phyloP scores from a whole-genome alignment of 1,284 basidiomycete species.

The Ceratobasidium sp. region DNA sequence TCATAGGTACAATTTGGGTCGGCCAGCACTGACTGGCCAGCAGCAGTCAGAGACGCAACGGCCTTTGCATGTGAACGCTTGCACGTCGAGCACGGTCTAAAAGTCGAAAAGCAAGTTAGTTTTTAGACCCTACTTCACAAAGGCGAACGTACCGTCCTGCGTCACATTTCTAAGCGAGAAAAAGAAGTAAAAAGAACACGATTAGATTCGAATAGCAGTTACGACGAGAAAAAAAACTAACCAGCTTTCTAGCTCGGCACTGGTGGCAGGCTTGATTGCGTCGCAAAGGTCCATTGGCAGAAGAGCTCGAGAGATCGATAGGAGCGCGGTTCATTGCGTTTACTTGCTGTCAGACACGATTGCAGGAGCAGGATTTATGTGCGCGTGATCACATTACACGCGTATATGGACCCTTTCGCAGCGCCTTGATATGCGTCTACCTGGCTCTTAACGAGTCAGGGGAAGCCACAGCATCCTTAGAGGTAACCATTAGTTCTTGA shows the following conservation, averaged over 20 bases:
- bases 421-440: not conserved
- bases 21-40: constrained; percentile 34
- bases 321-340: constrained; percentile 19
- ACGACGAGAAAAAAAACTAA: constrained; percentile 3
- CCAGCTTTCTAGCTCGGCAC: constrained; percentile 41
- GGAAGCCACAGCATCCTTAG: not conserved
- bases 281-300: constrained; percentile 32
- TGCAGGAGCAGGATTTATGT: constrained; percentile 19
- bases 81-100: constrained; percentile 38
- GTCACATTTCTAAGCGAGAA: constrained; percentile 29
- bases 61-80: constrained; percentile 40
- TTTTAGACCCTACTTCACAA: not conserved
- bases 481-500: not conserved
- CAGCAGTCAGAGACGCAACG: constrained; percentile 35
- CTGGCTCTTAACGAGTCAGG: constrained; percentile 15
- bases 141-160: constrained; percentile 23
- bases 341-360: constrained; percentile 2
- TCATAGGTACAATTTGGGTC: constrained; percentile 41
- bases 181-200: not conserved
- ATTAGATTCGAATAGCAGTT: not conserved
- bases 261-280: constrained; percentile 44
- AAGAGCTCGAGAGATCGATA: constrained; percentile 4
- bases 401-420: constrained; percentile 14
- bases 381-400: not conserved
- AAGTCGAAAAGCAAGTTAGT: not conserved